Percentiles rank a stretch among this genome's conserved stretches.
Conservation (phyloP, 805 yeast species). For the Ogataea polymorpha region DNA sequence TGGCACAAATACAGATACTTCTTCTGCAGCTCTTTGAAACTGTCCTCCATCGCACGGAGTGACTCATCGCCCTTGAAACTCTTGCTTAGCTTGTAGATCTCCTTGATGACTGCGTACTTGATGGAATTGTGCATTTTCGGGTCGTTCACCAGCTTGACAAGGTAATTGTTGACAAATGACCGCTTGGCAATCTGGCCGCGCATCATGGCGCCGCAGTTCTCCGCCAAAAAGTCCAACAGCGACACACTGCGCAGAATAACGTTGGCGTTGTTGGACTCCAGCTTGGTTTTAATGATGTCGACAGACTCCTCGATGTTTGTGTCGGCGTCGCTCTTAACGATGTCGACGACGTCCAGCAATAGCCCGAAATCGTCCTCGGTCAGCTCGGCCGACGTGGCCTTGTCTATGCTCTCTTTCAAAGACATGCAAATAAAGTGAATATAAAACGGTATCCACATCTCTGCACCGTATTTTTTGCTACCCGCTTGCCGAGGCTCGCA, state of each 20-base stretch:
- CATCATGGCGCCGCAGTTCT: conserved; percentile 72
- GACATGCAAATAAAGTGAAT: conserved; percentile 12
- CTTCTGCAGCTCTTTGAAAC: conserved; percentile 46
- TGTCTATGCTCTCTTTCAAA: conserved; percentile 25
- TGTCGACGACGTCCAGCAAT: conserved; percentile 64
- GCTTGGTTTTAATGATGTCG: conserved; percentile 43
- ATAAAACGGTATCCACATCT: background rate
- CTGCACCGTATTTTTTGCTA: background rate
- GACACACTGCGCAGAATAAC: conserved; percentile 58
- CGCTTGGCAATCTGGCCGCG: conserved; percentile 60
- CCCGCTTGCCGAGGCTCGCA: background rate
- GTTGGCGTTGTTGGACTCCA: conserved; percentile 58
- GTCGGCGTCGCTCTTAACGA: conserved; percentile 59
- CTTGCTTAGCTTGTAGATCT: conserved; percentile 60
- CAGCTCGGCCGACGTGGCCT: conserved; percentile 64
- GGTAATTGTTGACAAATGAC: conserved; percentile 42
- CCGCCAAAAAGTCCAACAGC: conserved; percentile 58
- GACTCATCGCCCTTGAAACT: conserved; percentile 75
- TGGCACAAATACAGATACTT: conserved; percentile 38
- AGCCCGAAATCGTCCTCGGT: conserved; percentile 67
- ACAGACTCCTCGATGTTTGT: conserved; percentile 48
- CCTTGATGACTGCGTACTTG: conserved; percentile 61
- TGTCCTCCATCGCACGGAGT: conserved; percentile 63
- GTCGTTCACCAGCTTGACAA: conserved; percentile 51
- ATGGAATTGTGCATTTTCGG: conserved; percentile 61